These are phyloP conservation scores for Microsporum canis DNA, from an alignment of 2,329 filamentous ascomycete genomes.

Conservation along the genomic window DNA sequence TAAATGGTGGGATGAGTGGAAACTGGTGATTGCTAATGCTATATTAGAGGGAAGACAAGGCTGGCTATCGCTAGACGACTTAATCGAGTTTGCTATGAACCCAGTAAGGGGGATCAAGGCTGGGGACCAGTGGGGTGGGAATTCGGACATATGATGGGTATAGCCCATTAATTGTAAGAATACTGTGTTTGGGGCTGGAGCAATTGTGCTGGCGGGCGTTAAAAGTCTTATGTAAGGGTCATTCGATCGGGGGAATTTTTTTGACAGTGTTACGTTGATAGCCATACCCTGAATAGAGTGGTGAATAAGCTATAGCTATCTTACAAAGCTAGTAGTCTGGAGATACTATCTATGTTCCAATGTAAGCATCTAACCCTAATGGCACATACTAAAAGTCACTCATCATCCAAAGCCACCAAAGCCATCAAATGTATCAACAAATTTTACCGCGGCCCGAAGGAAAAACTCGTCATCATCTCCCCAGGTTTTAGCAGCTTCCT, in stretches of 20 bases:
- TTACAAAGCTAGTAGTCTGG: too few relatives aligned
- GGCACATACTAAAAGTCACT: conserved; percentile 6
- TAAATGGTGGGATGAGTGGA: conserved; percentile 6
- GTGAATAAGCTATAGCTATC: too few relatives aligned
- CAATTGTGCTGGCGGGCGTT: neutral
- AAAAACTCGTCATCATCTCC: conserved; percentile 36
- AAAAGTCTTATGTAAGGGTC: neutral
- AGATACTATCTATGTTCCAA: neutral
- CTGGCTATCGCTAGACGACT: conserved; percentile 1
- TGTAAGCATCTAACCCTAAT: neutral
- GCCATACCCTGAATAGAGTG: too few relatives aligned
- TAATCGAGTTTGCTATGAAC: conserved; percentile 1
- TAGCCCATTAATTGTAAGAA: neutral
- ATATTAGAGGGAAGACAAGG: neutral
- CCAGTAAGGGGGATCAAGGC: neutral
- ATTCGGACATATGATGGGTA: neutral
- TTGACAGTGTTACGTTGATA: too few relatives aligned
- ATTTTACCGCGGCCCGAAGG: conserved; percentile 41
- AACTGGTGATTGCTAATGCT: neutral
- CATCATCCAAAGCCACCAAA: conserved; percentile 11
- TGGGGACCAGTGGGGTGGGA: neutral
- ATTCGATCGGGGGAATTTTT: neutral
- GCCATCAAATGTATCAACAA: conserved; percentile 36
- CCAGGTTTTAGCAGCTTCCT: conserved; percentile 49
- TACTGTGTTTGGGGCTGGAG: neutral